These are phyloP conservation scores for Dacryopinax primogenitus DNA, from an alignment of 768 basidiomycete species.

Conservation along the genomic window DNA sequence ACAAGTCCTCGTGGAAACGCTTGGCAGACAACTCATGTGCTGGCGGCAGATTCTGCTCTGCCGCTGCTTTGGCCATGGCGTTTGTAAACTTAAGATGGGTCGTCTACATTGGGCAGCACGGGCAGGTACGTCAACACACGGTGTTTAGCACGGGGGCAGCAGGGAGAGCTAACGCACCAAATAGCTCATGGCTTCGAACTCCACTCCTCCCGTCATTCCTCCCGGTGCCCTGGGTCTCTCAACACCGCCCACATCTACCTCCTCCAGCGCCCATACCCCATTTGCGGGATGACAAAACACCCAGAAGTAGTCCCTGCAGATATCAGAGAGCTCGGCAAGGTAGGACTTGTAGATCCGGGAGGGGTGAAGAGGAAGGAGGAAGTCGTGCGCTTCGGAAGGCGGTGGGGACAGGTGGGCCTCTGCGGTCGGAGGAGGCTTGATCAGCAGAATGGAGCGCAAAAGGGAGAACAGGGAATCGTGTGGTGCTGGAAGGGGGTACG, in stretches of 20 bases:
- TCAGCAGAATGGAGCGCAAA: conserved; percentile 61
- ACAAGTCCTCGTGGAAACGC: conserved; percentile 73
- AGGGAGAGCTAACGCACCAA: conserved; percentile 45
- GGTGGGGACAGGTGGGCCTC: conserved; percentile 35
- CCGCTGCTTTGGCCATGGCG: conserved; percentile 51
- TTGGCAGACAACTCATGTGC: conserved; percentile 66
- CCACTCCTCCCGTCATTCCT: conserved; percentile 97
- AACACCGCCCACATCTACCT: conserved; percentile 71
- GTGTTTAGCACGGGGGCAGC: background rate
- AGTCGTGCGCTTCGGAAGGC: conserved; percentile 59
- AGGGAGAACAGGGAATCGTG: conserved; percentile 63
- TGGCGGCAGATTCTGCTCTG: conserved; percentile 49
- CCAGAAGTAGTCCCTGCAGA: conserved; percentile 92
- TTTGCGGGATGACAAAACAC: conserved; percentile 95
- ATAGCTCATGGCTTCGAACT: conserved; percentile 93
- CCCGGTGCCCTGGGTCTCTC: conserved; percentile 90
- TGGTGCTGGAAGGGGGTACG: conserved; percentile 47
- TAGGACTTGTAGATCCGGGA: conserved; percentile 71
- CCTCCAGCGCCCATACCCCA: conserved; percentile 70
- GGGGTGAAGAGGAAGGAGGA: conserved; percentile 58
- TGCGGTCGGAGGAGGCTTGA: conserved; percentile 18
- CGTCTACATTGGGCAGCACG: conserved; percentile 39
- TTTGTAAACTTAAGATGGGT: conserved; percentile 81
- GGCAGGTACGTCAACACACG: background rate
- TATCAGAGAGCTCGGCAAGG: conserved; percentile 70